Base-by-base conservation (phyloP, 176 grass and related monocot species). In the Lolium multiflorum region DNA sequence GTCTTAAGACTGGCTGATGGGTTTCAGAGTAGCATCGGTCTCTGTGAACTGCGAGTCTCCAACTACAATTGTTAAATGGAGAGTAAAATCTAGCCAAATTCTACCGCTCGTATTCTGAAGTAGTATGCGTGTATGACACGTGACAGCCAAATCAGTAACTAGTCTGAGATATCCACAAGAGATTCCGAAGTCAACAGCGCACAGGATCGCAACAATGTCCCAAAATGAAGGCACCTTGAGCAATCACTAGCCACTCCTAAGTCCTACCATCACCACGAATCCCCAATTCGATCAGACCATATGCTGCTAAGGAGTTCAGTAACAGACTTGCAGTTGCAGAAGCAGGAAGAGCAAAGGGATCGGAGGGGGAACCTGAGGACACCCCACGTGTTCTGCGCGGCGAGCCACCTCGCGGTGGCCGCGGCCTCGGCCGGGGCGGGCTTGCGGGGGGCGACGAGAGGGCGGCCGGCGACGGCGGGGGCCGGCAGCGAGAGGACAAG, bases 321-420 rank as follows among this genome's bases (percentile, higher is more conserved):
- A 20, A 22, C n/a, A 49, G 68, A 65, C 52, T 46, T 5, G n/a
- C 12, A 43, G n/a, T n/a, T n/a, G n/a, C n/a, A n/a, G 17, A 15
- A 56, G 18, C 52, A 56, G 6, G 6, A 56, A 56, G 52, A 56
- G 52, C 52, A 56, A 7, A 41, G 20, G 79, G 43, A 6, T 47
- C 18, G 37, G 17, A 0, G 13, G 21, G 21, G 41, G 8, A 17
- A 98, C 96, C 96, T 98, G 83, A 98, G 89, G 74, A 95, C 91
- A 58, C 93, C 96, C 96, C 96, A 98, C 6, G 96, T 95, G 86
- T 94, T 98, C 78, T 91, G 56, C 65, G 91, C 86, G 49, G 91
- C 81, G 62, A 98, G 93, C 96, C 96, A 98, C 71, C 96, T 87
- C 17, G 96, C 93, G 4, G 91, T 93, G 60, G 89, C 89, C 48